These are phyloP conservation scores for Blastocystis hominis DNA, from an alignment of 352 stramenopile genomes.

Conservation along the genomic window DNA sequence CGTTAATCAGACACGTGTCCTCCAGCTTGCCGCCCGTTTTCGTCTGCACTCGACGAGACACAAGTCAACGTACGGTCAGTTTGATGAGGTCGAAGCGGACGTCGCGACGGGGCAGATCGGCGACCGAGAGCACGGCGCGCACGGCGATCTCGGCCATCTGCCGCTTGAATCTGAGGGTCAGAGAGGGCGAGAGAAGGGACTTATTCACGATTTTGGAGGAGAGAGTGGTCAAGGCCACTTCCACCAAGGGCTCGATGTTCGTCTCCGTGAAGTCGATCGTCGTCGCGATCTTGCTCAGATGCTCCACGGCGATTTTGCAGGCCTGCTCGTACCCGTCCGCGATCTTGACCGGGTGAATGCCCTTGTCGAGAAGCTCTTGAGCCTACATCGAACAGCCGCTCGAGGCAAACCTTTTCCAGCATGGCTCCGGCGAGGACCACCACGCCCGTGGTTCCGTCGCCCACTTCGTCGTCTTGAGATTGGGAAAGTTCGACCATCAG, in stretches of 20 bases:
- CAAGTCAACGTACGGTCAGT: slow-evolving; percentile 64
- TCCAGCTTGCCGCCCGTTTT: slow-evolving; percentile 90
- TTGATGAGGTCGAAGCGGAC: slow-evolving; percentile 99
- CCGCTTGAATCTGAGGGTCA: slow-evolving; percentile 74
- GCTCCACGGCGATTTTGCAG: slow-evolving; percentile 85
- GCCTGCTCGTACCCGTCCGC: slow-evolving; percentile 94
- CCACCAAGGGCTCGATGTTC: slow-evolving; percentile 83
- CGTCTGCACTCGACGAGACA: slow-evolving; percentile 68
- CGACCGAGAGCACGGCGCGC: slow-evolving; percentile 88
- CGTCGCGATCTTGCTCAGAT: slow-evolving; percentile 86
- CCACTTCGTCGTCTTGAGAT: slow-evolving; percentile 99
- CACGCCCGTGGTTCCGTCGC: slow-evolving; percentile 97
- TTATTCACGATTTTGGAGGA: slow-evolving; percentile 96
- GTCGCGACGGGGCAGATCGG: slow-evolving; percentile 92
- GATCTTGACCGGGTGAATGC: slow-evolving; percentile 94
- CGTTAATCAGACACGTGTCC: slow-evolving; percentile 92
- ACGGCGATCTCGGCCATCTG: slow-evolving; percentile 98
- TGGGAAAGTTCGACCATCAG: slow-evolving; percentile 94
- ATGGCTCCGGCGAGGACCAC: slow-evolving; percentile 92
- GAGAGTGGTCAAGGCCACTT: slow-evolving; percentile 94
- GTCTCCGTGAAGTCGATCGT: slow-evolving; percentile 86
- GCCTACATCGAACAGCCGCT: slow-evolving; percentile 56
- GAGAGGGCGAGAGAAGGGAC: slow-evolving; percentile 52
- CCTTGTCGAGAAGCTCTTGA: slow-evolving; percentile 85
- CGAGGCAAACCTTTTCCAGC: slow-evolving; percentile 76